Percentiles rank a stretch among this genome's conserved stretches.
Evolutionary conservation across 192 early-diverging fungal genomes (phyloP).

Genomic region (Coemansia umbellata): DNA sequence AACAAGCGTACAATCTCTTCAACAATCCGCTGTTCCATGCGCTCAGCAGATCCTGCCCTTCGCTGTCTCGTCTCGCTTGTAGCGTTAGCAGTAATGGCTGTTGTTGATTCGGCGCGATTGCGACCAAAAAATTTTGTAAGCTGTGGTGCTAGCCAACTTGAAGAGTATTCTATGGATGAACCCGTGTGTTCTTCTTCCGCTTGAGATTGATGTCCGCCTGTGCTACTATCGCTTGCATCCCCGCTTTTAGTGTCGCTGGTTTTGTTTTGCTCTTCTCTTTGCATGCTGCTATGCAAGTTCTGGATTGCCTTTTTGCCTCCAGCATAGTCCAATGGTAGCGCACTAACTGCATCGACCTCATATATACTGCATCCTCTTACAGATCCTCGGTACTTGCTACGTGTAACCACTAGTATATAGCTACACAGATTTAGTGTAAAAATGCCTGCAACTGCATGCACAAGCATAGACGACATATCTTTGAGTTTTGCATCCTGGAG

Average conservation of each 20-base stretch:
- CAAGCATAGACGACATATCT: slow-evolving; percentile 1
- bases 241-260: background rate
- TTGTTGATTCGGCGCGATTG: background rate
- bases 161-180: background rate
- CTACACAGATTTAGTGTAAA: slow-evolving; percentile 25
- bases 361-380: slow-evolving; percentile 21
- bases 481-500: background rate
- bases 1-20: slow-evolving; percentile 41
- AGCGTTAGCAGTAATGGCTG: background rate
- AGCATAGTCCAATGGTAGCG: slow-evolving; percentile 28
- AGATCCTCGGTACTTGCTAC: slow-evolving; percentile 26
- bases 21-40: slow-evolving; percentile 42
- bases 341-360: slow-evolving; percentile 17
- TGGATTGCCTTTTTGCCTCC: slow-evolving; percentile 8
- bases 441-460: slow-evolving; percentile 32
- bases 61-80: background rate
- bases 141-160: slow-evolving; percentile 39
- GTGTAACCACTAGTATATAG: slow-evolving; percentile 35
- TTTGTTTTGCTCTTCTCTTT: background rate
- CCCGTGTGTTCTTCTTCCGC: background rate
- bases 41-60: slow-evolving; percentile 5
- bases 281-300: background rate
- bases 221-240: background rate
- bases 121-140: slow-evolving; percentile 35
- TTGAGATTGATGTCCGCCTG: background rate